Percentiles rank a stretch among this genome's conserved stretches.
Evolutionary conservation across 108 stramenopile species (phyloP).

Genomic region (Conticribra weissflogii): DNA sequence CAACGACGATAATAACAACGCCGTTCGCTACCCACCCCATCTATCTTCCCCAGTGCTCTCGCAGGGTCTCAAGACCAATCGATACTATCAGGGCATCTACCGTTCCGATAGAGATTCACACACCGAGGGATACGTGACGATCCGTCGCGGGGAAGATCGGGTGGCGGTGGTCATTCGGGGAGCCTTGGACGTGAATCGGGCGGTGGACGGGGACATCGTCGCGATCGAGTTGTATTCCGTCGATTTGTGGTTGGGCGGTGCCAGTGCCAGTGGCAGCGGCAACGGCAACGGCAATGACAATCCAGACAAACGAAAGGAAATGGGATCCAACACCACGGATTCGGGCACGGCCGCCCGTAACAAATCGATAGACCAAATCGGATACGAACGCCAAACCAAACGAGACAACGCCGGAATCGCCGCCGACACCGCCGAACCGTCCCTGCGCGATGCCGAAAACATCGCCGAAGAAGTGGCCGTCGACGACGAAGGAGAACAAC

Average conservation of each 20-base stretch:
- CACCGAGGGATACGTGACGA: constrained; percentile 61
- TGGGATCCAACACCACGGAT: too few relatives aligned
- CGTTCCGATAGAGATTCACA: constrained; percentile 51
- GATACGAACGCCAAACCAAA: too few relatives aligned
- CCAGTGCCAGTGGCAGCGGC: neutral
- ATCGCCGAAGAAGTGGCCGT: constrained; percentile 59
- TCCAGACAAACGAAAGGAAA: constrained; percentile 11
- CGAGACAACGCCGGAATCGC: constrained; percentile 66
- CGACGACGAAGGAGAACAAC: constrained; percentile 33
- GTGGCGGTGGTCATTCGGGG: constrained; percentile 76
- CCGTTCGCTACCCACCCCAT: constrained; percentile 68
- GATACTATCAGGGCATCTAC: constrained; percentile 71
- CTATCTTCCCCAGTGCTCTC: constrained; percentile 58
- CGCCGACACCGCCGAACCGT: constrained; percentile 73
- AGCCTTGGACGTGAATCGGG: constrained; percentile 83
- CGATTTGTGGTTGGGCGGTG: constrained; percentile 58
- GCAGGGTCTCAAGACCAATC: constrained; percentile 65
- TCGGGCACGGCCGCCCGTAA: too few relatives aligned
- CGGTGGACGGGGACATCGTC: constrained; percentile 96
- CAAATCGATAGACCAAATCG: too few relatives aligned
- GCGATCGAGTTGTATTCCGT: constrained; percentile 80
- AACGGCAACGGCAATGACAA: constrained; percentile 7
- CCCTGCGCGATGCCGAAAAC: constrained; percentile 65
- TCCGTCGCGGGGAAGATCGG: constrained; percentile 77
- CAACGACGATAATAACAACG: constrained; percentile 1